Evolutionary conservation across 2,329 filamentous ascomycete genomes (phyloP).

Genomic region (Chaetomium globosum): DNA sequence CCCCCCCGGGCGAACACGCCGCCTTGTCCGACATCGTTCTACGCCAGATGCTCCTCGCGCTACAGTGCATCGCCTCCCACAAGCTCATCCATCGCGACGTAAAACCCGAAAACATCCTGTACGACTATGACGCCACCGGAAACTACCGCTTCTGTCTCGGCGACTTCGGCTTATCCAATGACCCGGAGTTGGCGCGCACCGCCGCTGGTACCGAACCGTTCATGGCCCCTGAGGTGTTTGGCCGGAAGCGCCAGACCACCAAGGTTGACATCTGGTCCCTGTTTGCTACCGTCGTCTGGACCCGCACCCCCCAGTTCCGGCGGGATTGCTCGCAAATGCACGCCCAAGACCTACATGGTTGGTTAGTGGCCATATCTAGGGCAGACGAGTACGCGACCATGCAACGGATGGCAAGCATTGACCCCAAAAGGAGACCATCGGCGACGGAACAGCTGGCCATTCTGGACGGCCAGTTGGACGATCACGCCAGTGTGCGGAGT

Average conservation of each 20-base stretch:
- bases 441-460: constrained; percentile 30
- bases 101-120: constrained; percentile 39
- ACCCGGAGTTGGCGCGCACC: constrained; percentile 33
- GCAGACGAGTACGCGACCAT: constrained; percentile 26
- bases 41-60: constrained; percentile 36
- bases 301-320: constrained; percentile 34
- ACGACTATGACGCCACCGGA: constrained; percentile 24
- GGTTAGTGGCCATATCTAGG: constrained; percentile 33
- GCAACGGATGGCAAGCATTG: constrained; percentile 31
- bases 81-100: constrained; percentile 37
- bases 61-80: constrained; percentile 33
- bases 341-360: constrained; percentile 29
- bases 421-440: constrained; percentile 30
- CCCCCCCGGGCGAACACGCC: not conserved
- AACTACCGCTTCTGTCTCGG: constrained; percentile 35
- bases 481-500: not conserved
- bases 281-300: constrained; percentile 40
- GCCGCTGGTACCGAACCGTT: constrained; percentile 38
- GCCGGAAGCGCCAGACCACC: constrained; percentile 30
- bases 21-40: constrained; percentile 31
- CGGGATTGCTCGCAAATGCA: constrained; percentile 20
- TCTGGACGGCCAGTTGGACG: constrained; percentile 22
- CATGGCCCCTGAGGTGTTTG: constrained; percentile 39
- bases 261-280: constrained; percentile 42
- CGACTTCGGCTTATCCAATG: constrained; percentile 38